Percentiles rank a stretch among this genome's conserved stretches.
These are phyloP conservation scores for Candida tetrigidarum DNA, from an alignment of 1,139 yeast species.

Conservation along the genomic window DNA sequence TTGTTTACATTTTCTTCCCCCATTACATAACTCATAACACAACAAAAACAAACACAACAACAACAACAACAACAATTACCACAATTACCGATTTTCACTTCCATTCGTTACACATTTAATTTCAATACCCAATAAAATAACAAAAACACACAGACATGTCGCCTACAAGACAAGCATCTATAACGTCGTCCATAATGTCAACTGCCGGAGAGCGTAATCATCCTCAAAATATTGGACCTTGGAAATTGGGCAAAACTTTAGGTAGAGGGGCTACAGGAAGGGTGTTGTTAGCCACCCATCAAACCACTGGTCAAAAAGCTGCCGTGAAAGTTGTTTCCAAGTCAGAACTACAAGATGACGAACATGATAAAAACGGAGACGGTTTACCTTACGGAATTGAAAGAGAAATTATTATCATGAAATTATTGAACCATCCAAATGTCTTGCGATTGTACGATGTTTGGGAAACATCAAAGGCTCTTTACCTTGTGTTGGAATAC, in stretches of 20 bases:
- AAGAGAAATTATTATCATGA: slow-evolving; percentile 83
- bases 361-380: slow-evolving; percentile 31
- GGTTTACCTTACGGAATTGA: slow-evolving; percentile 82
- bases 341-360: slow-evolving; percentile 51
- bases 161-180: slow-evolving; percentile 46
- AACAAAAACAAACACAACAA: background rate
- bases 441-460: slow-evolving; percentile 78
- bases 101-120: slow-evolving; percentile 3
- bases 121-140: background rate
- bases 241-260: slow-evolving; percentile 77
- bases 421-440: slow-evolving; percentile 74
- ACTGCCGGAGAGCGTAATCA: slow-evolving; percentile 32
- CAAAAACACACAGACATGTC: slow-evolving; percentile 24
- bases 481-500: slow-evolving; percentile 75
- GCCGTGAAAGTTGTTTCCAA: slow-evolving; percentile 85
- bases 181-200: slow-evolving; percentile 40
- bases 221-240: slow-evolving; percentile 69
- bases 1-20: background rate
- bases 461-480: slow-evolving; percentile 81
- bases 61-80: background rate
- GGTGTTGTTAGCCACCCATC: slow-evolving; percentile 73
- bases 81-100: background rate
- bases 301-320: slow-evolving; percentile 70
- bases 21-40: no score
- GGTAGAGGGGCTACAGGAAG: slow-evolving; percentile 87